A percentile compares a stretch with the other conserved stretches of the same genome.
phyloP scores from a whole-genome alignment of 2,329 filamentous ascomycete genomes.

The Claviceps capensis region DNA sequence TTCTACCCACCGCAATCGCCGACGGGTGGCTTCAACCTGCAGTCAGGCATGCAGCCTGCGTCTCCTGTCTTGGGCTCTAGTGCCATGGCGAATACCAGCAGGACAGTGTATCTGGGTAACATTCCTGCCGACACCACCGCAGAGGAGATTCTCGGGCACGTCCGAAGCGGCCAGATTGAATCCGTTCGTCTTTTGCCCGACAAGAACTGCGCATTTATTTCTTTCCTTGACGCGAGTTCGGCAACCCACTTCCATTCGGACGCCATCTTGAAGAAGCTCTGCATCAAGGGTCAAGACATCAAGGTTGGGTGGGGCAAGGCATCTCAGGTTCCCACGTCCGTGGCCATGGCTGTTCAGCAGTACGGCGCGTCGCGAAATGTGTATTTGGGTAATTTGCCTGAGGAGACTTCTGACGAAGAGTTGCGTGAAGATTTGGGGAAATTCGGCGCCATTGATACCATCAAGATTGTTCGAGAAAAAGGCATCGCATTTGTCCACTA shows the following conservation, averaged over 20 bases:
- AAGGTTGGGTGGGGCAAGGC: slow-evolving; percentile 99
- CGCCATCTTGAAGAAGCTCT: slow-evolving; percentile 98
- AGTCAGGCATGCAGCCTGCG: slow-evolving; percentile 46
- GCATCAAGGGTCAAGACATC: slow-evolving; percentile 97
- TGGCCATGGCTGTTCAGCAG: slow-evolving; percentile 94
- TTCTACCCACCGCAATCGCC: slow-evolving; percentile 85
- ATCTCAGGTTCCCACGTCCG: slow-evolving; percentile 92
- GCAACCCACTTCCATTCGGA: slow-evolving; percentile 99
- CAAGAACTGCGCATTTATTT: slow-evolving; percentile 99
- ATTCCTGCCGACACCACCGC: slow-evolving; percentile 96
- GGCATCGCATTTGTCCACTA: slow-evolving; percentile 97
- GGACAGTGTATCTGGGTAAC: slow-evolving; percentile 94
- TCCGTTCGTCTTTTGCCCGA: slow-evolving; percentile 93
- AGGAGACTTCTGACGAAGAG: slow-evolving; percentile 84
- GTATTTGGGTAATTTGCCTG: slow-evolving; percentile 84
- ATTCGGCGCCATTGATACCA: slow-evolving; percentile 90
- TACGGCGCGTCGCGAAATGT: slow-evolving; percentile 94
- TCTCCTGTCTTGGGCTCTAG: slow-evolving; percentile 68
- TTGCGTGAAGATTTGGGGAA: slow-evolving; percentile 89
- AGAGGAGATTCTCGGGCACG: slow-evolving; percentile 92
- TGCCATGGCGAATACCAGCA: slow-evolving; percentile 77
- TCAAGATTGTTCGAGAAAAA: slow-evolving; percentile 97
- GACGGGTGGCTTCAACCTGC: slow-evolving; percentile 54
- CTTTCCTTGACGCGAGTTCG: slow-evolving; percentile 92
- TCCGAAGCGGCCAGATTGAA: slow-evolving; percentile 94